phyloP scores from a whole-genome alignment of 2,329 filamentous ascomycete genomes.

The Cercospora nicotianae region DNA sequence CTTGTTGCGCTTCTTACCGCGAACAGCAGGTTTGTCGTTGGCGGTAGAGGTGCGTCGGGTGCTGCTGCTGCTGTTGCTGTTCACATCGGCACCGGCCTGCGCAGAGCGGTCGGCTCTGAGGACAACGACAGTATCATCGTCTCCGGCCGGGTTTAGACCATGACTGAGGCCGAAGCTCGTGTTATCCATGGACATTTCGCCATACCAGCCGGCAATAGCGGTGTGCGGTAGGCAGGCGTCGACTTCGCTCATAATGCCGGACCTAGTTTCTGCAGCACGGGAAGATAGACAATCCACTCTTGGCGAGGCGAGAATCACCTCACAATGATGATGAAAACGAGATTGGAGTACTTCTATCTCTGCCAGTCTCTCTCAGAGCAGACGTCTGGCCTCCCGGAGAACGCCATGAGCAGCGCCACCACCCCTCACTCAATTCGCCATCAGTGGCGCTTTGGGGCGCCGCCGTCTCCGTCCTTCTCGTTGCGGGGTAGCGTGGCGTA shows the following conservation, averaged over 20 bases:
- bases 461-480: not conserved
- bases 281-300: not conserved
- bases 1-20: slow-evolving; percentile 66
- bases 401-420: not conserved
- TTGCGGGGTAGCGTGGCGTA: not conserved
- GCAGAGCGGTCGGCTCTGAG: not conserved
- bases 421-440: not conserved
- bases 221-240: not conserved
- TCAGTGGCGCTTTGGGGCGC: not conserved
- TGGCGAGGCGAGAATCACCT: not conserved
- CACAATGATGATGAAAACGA: not conserved
- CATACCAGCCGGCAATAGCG: not conserved
- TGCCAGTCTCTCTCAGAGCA: not conserved
- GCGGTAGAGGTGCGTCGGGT: not conserved
- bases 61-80: not conserved
- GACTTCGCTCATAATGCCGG: not conserved
- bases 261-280: not conserved
- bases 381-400: not conserved
- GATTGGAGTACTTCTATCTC: not conserved
- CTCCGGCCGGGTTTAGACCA: not conserved
- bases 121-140: not conserved
- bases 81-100: not conserved
- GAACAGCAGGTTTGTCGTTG: not conserved
- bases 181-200: not conserved
- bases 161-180: not conserved